Evolutionary conservation across 345 rosid species (phyloP).

Genomic region (Eucalyptus cloeziana): DNA sequence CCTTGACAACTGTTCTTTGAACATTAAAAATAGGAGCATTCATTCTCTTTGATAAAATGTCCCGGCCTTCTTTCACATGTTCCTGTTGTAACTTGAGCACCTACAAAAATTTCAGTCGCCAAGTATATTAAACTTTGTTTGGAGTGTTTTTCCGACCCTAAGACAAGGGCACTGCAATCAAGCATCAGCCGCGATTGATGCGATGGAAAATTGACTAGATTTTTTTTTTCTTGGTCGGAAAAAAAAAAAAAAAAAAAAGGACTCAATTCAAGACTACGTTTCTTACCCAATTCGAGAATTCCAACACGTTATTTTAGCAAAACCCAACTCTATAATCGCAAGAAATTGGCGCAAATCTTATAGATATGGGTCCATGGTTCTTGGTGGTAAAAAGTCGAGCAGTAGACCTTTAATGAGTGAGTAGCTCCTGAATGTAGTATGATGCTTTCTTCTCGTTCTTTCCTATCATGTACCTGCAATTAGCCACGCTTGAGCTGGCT

Average conservation of each 20-base stretch:
- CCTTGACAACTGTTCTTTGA: background rate
- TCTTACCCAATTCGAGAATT: background rate
- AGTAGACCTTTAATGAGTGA: background rate
- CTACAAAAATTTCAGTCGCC: background rate
- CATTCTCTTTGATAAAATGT: background rate
- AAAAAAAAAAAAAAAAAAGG: background rate
- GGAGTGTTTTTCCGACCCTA: background rate
- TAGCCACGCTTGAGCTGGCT: background rate
- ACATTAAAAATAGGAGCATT: background rate
- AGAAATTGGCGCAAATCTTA: background rate
- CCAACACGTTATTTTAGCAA: background rate
- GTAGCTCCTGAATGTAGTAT: background rate
- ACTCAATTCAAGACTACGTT: background rate
- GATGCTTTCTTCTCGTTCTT: background rate
- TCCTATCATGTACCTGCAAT: background rate
- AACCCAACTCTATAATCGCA: background rate
- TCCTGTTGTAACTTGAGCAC: background rate
- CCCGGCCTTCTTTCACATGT: background rate
- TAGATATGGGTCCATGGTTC: background rate
- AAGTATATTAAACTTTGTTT: background rate
- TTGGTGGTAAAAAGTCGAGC: background rate
- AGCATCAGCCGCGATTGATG: background rate
- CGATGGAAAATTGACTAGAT: background rate
- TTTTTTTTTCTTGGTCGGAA: too few species aligned
- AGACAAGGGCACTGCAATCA: background rate